A percentile compares a stretch with the other conserved stretches of the same genome.
Evolutionary conservation across 805 yeast species (phyloP).

Genomic region (Saturnispora sanitii): DNA sequence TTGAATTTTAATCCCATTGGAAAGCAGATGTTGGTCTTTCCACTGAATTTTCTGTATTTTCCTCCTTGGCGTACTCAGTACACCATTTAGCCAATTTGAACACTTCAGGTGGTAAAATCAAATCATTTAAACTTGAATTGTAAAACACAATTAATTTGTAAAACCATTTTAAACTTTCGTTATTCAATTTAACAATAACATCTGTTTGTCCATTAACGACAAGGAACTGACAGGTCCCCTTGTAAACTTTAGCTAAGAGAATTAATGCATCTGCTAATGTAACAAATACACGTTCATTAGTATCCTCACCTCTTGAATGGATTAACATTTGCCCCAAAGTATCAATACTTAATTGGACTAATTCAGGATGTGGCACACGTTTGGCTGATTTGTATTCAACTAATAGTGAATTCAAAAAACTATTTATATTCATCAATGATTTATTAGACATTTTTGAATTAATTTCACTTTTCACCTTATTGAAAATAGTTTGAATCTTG

Average conservation of each 20-base stretch:
- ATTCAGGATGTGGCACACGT: slow-evolving; percentile 48
- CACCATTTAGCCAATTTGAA: slow-evolving; percentile 66
- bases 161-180: slow-evolving; percentile 53
- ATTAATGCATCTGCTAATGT: slow-evolving; percentile 51
- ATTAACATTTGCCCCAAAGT: slow-evolving; percentile 48
- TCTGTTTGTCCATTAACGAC: slow-evolving; percentile 26
- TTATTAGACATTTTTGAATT: too few species aligned
- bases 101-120: slow-evolving; percentile 52
- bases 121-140: slow-evolving; percentile 54
- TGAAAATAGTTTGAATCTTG: too few species aligned
- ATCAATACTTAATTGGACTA: slow-evolving; percentile 53
- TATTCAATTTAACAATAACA: slow-evolving; percentile 44
- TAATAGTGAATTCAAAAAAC: too few species aligned
- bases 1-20: slow-evolving; percentile 1
- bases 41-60: slow-evolving; percentile 23
- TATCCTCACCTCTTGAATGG: slow-evolving; percentile 57
- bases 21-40: slow-evolving; percentile 12
- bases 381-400: slow-evolving; percentile 44
- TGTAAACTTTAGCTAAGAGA: slow-evolving; percentile 49
- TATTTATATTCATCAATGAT: too few species aligned
- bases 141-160: slow-evolving; percentile 55
- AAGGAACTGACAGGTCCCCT: slow-evolving; percentile 40
- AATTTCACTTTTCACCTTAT: too few species aligned
- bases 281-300: slow-evolving; percentile 41
- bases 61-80: slow-evolving; percentile 51